Conservation (phyloP, 2,329 filamentous ascomycete genomes). For the Verticillium isaacii region DNA sequence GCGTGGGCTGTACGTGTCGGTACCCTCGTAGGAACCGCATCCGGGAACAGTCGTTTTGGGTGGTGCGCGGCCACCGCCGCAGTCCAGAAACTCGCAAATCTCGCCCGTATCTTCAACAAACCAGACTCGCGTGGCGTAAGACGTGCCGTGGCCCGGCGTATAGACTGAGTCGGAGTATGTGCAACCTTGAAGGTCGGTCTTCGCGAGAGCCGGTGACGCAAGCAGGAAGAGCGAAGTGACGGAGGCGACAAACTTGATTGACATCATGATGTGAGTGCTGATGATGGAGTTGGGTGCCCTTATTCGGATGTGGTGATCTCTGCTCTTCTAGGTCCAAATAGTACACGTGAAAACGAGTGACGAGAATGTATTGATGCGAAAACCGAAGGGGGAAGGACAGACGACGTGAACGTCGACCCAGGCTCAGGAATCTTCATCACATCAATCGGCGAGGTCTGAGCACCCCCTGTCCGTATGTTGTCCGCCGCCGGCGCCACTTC, state of each 20-base stretch:
- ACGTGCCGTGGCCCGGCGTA: background rate
- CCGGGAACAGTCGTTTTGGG: constrained; percentile 60
- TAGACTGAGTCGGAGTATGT: constrained; percentile 20
- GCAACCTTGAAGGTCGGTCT: constrained; percentile 43
- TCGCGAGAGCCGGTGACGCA: constrained; percentile 25
- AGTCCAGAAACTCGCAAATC: constrained; percentile 60
- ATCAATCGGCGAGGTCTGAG: background rate
- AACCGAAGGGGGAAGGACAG: background rate
- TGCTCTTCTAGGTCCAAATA: background rate
- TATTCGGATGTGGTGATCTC: background rate
- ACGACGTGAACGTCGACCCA: background rate
- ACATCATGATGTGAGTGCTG: background rate
- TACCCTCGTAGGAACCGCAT: constrained; percentile 51
- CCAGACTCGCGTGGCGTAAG: constrained; percentile 37
- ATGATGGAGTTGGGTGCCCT: background rate
- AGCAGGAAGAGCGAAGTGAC: background rate
- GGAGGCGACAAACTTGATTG: background rate
- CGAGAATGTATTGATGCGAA: background rate
- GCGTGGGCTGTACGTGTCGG: constrained; percentile 22
- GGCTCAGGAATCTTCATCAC: background rate
- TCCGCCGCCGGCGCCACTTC: background rate
- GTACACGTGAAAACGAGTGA: background rate
- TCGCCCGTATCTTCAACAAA: constrained; percentile 61
- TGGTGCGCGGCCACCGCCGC: constrained; percentile 61
- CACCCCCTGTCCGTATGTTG: background rate